Base-by-base conservation (phyloP, 2,329 filamentous ascomycete species). In the Madurella fahalii region DNA sequence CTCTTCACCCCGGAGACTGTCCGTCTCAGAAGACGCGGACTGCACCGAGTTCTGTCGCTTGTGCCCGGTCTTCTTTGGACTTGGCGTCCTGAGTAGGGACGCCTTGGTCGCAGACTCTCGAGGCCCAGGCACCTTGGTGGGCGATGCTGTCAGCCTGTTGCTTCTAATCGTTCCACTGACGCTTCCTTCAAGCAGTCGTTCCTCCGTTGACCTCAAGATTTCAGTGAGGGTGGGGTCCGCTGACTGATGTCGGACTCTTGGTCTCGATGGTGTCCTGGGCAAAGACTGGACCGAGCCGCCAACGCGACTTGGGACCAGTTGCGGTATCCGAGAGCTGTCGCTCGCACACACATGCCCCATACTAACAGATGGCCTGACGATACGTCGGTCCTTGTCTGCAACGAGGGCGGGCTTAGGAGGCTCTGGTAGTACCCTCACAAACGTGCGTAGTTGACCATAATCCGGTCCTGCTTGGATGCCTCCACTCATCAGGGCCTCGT, bases 161-260 rank as follows among this genome's bases (percentile, higher is more conserved):
- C 58, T 51, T 37, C 41, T 40, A 20, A 34, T 18, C 1, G 47
- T 32, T n/a, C 54, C 34, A 39, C 63, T 44, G 5, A 50, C 47
- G 39, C 39, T 54, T 5, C 57, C 64, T 41, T 55, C 60, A 17
- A 73, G 69, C 13, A 83, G 70, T 9, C 79, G 70, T 67, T 76
- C 69, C 25, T 82, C 80, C 1, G 80, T 83, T 34, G 72, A 77
- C 42, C 71, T 72, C 32, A 83, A 68, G 30, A 83, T 83, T 56
- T 77, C 70, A 1, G 74, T 70, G 25, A 83, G 64, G 1, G 78
- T 78, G 11, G 74, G 71, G 58, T 82, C 79, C 0, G 77, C 72
- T 39, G 67, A 69, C 47, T 63, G 63, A 18, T 68, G 61, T 25
- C 67, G 63, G 41, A 63, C 52, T 15, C 63, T 60, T 0, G 62